A percentile compares a stretch with the other conserved stretches of the same genome.
These are phyloP conservation scores for Trametopsis cervina DNA, from an alignment of 768 basidiomycete genomes.

Conservation along the genomic window DNA sequence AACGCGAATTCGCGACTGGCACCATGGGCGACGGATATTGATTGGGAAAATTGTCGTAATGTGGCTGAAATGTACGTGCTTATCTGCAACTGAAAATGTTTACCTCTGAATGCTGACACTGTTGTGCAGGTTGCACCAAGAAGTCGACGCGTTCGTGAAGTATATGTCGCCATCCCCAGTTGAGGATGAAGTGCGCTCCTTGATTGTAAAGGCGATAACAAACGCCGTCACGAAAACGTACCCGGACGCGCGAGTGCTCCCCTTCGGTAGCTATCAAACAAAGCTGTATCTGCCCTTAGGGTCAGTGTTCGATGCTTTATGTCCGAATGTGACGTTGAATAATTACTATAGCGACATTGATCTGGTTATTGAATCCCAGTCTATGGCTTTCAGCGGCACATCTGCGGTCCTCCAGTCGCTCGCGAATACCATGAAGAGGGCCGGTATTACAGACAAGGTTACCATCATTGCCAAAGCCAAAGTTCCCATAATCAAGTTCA, in stretches of 20 bases:
- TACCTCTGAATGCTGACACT: slow-evolving; percentile 9
- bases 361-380: slow-evolving; percentile 76
- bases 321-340: background rate
- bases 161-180: slow-evolving; percentile 83
- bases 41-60: slow-evolving; percentile 69
- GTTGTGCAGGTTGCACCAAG: slow-evolving; percentile 64
- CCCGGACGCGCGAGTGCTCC: slow-evolving; percentile 72
- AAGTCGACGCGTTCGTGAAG: slow-evolving; percentile 77
- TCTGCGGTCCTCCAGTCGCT: slow-evolving; percentile 67
- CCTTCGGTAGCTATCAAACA: slow-evolving; percentile 92
- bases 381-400: slow-evolving; percentile 68
- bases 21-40: slow-evolving; percentile 60
- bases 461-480: slow-evolving; percentile 89
- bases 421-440: slow-evolving; percentile 68
- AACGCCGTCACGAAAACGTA: slow-evolving; percentile 57
- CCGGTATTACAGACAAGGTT: slow-evolving; percentile 70
- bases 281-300: slow-evolving; percentile 90
- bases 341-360: slow-evolving; percentile 75
- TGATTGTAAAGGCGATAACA: slow-evolving; percentile 65
- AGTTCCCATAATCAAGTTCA: slow-evolving; percentile 96
- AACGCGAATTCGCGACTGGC: slow-evolving; percentile 47
- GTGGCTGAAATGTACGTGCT: slow-evolving; percentile 75
- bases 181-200: slow-evolving; percentile 80
- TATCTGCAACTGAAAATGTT: background rate
- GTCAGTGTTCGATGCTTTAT: slow-evolving; percentile 39